A percentile compares a stretch with the other conserved stretches of the same genome.
These are phyloP conservation scores for Haemoproteus tartakovskyi DNA, from an alignment of 169 alveolate genomes.

Conservation along the genomic window DNA sequence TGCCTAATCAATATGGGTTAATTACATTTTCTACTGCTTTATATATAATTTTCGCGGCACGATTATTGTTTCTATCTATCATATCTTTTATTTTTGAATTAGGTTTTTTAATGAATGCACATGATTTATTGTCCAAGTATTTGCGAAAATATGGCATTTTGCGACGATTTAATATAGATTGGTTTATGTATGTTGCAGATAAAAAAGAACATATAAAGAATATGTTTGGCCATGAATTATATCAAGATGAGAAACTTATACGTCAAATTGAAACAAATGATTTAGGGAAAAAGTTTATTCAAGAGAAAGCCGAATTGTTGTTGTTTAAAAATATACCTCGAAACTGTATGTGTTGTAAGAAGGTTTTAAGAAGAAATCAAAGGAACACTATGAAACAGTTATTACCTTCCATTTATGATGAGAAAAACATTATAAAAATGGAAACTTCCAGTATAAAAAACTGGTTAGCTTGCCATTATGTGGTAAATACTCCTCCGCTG, in stretches of 20 bases:
- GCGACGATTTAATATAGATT: slow-evolving; percentile 46
- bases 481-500: slow-evolving; percentile 75
- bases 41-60: slow-evolving; percentile 53
- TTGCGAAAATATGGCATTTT: slow-evolving; percentile 42
- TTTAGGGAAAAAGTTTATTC: slow-evolving; percentile 20
- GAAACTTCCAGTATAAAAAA: slow-evolving; percentile 68
- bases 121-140: slow-evolving; percentile 38
- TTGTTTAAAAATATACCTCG: slow-evolving; percentile 61
- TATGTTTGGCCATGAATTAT: slow-evolving; percentile 43
- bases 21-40: slow-evolving; percentile 37
- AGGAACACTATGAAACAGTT: slow-evolving; percentile 57
- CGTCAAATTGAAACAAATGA: slow-evolving; percentile 40
- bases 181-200: slow-evolving; percentile 64
- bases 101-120: slow-evolving; percentile 61
- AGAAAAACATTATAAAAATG: slow-evolving; percentile 66
- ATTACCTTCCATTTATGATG: slow-evolving; percentile 63
- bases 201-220: slow-evolving; percentile 44
- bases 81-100: slow-evolving; percentile 50
- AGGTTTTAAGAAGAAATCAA: slow-evolving; percentile 34
- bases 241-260: slow-evolving; percentile 30
- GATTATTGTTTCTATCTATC: slow-evolving; percentile 36
- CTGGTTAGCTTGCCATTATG: slow-evolving; percentile 78
- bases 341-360: slow-evolving; percentile 62
- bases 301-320: slow-evolving; percentile 60
- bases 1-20: slow-evolving; percentile 12